Evolutionary conservation across 1,284 basidiomycete species (phyloP).

Genomic region (Ceratobasidium papillatum): DNA sequence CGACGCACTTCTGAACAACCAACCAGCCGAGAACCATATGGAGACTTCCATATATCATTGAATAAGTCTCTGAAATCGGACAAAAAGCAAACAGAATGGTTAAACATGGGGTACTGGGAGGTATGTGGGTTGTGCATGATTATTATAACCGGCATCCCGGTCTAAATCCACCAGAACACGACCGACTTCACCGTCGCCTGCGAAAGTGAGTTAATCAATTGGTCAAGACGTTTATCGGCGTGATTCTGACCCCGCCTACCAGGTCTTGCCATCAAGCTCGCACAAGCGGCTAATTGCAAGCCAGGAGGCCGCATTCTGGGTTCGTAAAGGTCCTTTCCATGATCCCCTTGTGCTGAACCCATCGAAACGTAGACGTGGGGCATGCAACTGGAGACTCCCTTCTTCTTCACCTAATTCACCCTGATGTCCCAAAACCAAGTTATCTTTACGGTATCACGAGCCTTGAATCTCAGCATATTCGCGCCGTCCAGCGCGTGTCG

Average conservation of each 20-base stretch:
- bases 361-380: conserved; percentile 63
- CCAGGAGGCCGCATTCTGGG: conserved; percentile 61
- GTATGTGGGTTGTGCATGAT: conserved; percentile 50
- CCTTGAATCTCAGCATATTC: conserved; percentile 60
- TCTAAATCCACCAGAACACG: conserved; percentile 55
- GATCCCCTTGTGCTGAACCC: conserved; percentile 9
- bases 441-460: conserved; percentile 69
- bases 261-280: conserved; percentile 67
- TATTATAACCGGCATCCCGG: conserved; percentile 3
- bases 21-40: conserved; percentile 25
- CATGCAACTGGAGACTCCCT: conserved; percentile 77
- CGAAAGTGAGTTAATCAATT: conserved; percentile 55
- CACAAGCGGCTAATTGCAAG: conserved; percentile 57
- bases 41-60: conserved; percentile 13
- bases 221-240: background rate
- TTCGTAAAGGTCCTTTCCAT: conserved; percentile 49
- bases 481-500: conserved; percentile 58
- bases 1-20: background rate
- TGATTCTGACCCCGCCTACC: background rate
- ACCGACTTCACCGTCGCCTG: conserved; percentile 66
- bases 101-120: conserved; percentile 75
- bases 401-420: conserved; percentile 59
- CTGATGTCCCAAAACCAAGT: conserved; percentile 59
- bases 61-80: background rate
- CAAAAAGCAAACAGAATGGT: conserved; percentile 62